phyloP scores from a whole-genome alignment of 768 basidiomycete genomes.

The Podaxis pistillaris region DNA sequence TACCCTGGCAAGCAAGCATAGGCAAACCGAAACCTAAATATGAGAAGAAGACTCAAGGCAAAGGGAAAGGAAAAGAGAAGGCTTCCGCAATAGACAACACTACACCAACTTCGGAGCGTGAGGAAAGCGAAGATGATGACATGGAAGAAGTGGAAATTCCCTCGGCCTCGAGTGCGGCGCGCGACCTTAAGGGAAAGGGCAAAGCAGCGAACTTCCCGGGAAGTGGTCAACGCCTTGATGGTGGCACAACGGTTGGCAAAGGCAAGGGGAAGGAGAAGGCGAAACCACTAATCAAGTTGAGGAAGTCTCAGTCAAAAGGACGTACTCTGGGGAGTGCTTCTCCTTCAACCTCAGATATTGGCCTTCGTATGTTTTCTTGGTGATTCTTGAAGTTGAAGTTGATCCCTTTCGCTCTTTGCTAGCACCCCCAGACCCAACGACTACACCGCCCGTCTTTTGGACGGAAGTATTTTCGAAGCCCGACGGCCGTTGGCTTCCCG shows the following conservation, averaged over 20 bases:
- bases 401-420: constrained; percentile 1
- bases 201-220: constrained; percentile 32
- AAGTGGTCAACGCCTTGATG: constrained; percentile 41
- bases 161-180: constrained; percentile 23
- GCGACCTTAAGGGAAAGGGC: constrained; percentile 32
- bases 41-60: constrained; percentile 34
- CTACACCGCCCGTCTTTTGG: constrained; percentile 89
- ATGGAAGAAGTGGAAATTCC: constrained; percentile 29
- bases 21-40: constrained; percentile 52
- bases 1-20: constrained; percentile 80
- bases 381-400: neutral
- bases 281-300: constrained; percentile 53
- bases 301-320: constrained; percentile 53
- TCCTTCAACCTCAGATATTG: constrained; percentile 19
- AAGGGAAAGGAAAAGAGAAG: constrained; percentile 35
- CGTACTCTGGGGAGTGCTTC: constrained; percentile 36
- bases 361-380: constrained; percentile 22
- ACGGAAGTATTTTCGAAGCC: constrained; percentile 94
- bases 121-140: constrained; percentile 24
- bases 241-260: constrained; percentile 38
- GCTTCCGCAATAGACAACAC: neutral
- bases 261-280: constrained; percentile 61
- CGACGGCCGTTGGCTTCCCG: constrained; percentile 87
- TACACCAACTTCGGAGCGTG: constrained; percentile 19
- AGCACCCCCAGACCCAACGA: constrained; percentile 52